A percentile compares a stretch with the other conserved stretches of the same genome.
Evolutionary conservation across 2,329 filamentous ascomycete genomes (phyloP).

Genomic region (Sarocladium oryzae): DNA sequence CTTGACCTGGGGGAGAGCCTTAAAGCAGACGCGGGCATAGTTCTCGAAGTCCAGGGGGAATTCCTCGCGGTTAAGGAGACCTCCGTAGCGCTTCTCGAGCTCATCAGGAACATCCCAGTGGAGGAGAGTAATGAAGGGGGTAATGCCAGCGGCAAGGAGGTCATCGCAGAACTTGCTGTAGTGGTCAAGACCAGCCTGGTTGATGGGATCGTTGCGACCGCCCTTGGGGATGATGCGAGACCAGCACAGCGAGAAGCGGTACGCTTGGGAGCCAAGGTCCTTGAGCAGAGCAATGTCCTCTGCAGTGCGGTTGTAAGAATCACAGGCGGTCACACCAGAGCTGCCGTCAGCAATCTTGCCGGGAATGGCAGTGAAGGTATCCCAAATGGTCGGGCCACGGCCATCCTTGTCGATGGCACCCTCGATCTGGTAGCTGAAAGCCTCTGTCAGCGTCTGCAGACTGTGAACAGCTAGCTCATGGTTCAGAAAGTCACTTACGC

Average conservation of each 20-base stretch:
- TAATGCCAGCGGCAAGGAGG: constrained; percentile 68
- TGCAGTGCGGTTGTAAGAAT: constrained; percentile 74
- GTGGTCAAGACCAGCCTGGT: constrained; percentile 69
- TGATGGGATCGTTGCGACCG: constrained; percentile 74
- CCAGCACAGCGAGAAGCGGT: constrained; percentile 83
- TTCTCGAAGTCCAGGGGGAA: constrained; percentile 75
- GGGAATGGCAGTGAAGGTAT: constrained; percentile 74
- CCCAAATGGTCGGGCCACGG: constrained; percentile 80
- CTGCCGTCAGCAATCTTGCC: constrained; percentile 77
- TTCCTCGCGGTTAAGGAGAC: constrained; percentile 72
- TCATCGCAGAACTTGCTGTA: constrained; percentile 76
- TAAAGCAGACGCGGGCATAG: constrained; percentile 72
- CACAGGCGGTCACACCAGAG: constrained; percentile 72
- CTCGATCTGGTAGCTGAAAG: constrained; percentile 78
- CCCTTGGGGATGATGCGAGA: constrained; percentile 81
- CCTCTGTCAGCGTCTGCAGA: not conserved
- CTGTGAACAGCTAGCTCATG: too few species aligned
- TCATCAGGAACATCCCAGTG: constrained; percentile 84
- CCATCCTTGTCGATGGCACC: constrained; percentile 69
- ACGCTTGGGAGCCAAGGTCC: constrained; percentile 63
- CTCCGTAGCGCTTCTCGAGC: constrained; percentile 74
- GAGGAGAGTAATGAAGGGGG: constrained; percentile 74
- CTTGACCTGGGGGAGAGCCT: constrained; percentile 69
- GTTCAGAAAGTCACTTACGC: constrained; percentile 40
- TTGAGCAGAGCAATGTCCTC: constrained; percentile 76